Conservation (phyloP, 805 yeast species). For the Lachancea mirantina region DNA sequence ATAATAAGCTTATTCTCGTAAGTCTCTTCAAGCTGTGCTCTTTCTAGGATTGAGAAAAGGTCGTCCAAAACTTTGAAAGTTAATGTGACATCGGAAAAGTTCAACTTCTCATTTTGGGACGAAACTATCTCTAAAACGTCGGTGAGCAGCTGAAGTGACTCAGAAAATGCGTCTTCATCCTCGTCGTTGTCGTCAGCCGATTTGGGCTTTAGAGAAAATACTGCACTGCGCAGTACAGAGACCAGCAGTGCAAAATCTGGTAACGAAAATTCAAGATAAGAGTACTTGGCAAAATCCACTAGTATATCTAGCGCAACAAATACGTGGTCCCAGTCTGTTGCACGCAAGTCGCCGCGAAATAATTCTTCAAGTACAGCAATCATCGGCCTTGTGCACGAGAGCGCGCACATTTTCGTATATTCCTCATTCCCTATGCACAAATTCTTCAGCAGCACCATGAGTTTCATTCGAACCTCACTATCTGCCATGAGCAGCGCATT, state of each 20-base stretch:
- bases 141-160: slow-evolving; percentile 15
- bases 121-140: slow-evolving; percentile 18
- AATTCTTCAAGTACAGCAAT: slow-evolving; percentile 10
- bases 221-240: slow-evolving; percentile 1
- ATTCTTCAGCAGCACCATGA: slow-evolving; percentile 25
- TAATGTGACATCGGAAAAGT: slow-evolving; percentile 7
- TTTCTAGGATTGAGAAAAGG: slow-evolving; percentile 15
- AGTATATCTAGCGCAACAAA: slow-evolving; percentile 15
- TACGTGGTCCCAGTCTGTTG: slow-evolving; percentile 1
- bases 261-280: slow-evolving; percentile 5
- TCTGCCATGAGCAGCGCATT: too few relatives aligned
- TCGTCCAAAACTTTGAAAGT: slow-evolving; percentile 14
- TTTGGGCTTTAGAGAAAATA: slow-evolving; percentile 1
- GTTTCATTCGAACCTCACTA: too few relatives aligned
- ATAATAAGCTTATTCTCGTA: slow-evolving; percentile 26
- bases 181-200: slow-evolving; percentile 16
- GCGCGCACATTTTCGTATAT: slow-evolving; percentile 14
- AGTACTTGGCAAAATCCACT: slow-evolving; percentile 14
- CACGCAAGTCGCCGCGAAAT: neutral
- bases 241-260: slow-evolving; percentile 13
- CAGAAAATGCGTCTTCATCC: slow-evolving; percentile 18
- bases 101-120: slow-evolving; percentile 10
- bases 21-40: slow-evolving; percentile 11
- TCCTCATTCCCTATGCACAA: slow-evolving; percentile 20
- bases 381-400: slow-evolving; percentile 14